Conservation (phyloP, 495 filamentous ascomycete genomes). For the Penicillium alfredii region DNA sequence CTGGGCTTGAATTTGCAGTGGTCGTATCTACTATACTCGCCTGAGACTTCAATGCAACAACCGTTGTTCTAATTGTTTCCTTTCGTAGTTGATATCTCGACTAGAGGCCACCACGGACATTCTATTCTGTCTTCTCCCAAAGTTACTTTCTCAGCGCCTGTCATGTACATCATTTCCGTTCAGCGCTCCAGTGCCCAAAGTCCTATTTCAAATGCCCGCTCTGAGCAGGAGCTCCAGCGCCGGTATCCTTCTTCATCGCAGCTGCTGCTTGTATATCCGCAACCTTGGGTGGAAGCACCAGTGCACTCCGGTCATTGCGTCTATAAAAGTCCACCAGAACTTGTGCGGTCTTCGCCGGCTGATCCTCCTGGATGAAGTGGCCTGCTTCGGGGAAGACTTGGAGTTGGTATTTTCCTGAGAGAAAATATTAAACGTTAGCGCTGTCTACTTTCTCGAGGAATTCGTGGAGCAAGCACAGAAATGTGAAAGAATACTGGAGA, state of each 20-base stretch:
- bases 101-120: no score
- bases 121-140: no score
- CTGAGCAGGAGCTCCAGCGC: conserved; percentile 8
- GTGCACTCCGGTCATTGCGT: conserved; percentile 74
- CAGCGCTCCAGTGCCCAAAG: background rate
- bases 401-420: conserved; percentile 84
- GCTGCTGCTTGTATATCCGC: conserved; percentile 48
- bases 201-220: conserved; percentile 3
- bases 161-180: background rate
- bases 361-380: conserved; percentile 94
- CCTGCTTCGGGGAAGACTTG: conserved; percentile 93
- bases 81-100: no score
- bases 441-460: no score
- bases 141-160: no score
- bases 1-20: no score
- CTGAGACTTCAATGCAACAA: no score
- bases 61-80: no score
- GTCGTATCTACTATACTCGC: no score
- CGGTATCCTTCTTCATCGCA: conserved; percentile 37
- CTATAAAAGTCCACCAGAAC: conserved; percentile 84
- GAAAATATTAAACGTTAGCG: no score
- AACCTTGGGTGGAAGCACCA: conserved; percentile 91
- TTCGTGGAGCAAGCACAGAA: no score
- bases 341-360: conserved; percentile 79
- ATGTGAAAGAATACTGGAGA: background rate